These are phyloP conservation scores for Xylaria palmicola DNA, from an alignment of 495 filamentous ascomycete species.

Conservation along the genomic window DNA sequence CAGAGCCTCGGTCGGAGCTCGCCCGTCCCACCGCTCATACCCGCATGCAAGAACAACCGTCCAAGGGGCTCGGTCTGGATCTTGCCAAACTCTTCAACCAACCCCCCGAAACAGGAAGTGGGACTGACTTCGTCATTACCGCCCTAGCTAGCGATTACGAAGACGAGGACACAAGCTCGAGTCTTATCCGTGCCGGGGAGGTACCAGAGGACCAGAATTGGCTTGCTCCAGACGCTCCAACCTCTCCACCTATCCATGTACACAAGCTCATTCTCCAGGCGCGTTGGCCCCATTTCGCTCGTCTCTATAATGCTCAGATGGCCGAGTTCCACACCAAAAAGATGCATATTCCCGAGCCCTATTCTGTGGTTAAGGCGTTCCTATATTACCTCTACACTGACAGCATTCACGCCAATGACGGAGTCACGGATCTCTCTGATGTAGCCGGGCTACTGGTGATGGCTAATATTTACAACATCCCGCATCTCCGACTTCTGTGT, in stretches of 20 bases:
- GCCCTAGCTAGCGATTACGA: slow-evolving; percentile 65
- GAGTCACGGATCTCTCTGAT: slow-evolving; percentile 67
- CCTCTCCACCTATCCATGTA: slow-evolving; percentile 85
- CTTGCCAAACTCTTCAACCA: slow-evolving; percentile 83
- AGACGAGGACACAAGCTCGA: slow-evolving; percentile 60
- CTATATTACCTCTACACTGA: slow-evolving; percentile 97
- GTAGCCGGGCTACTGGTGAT: slow-evolving; percentile 96
- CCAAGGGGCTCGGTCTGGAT: slow-evolving; percentile 74
- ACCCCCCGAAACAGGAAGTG: slow-evolving; percentile 72
- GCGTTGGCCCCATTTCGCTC: slow-evolving; percentile 93
- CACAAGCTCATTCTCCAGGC: slow-evolving; percentile 91
- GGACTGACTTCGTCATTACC: slow-evolving; percentile 82
- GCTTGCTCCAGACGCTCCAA: slow-evolving; percentile 60
- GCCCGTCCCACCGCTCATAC: slow-evolving; percentile 47
- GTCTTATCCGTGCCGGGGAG: slow-evolving; percentile 40
- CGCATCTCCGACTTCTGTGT: slow-evolving; percentile 83
- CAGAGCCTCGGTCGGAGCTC: slow-evolving; percentile 58
- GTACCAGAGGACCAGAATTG: slow-evolving; percentile 55
- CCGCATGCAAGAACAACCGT: slow-evolving; percentile 45
- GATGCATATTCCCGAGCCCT: slow-evolving; percentile 97
- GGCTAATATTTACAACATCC: slow-evolving; percentile 97
- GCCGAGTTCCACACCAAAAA: slow-evolving; percentile 92
- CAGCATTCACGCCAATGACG: slow-evolving; percentile 66
- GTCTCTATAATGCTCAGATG: slow-evolving; percentile 90
- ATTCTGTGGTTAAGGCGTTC: slow-evolving; percentile 90